Base-by-base conservation (phyloP, 352 stramenopile species). In the Phytopythium sindhum region DNA sequence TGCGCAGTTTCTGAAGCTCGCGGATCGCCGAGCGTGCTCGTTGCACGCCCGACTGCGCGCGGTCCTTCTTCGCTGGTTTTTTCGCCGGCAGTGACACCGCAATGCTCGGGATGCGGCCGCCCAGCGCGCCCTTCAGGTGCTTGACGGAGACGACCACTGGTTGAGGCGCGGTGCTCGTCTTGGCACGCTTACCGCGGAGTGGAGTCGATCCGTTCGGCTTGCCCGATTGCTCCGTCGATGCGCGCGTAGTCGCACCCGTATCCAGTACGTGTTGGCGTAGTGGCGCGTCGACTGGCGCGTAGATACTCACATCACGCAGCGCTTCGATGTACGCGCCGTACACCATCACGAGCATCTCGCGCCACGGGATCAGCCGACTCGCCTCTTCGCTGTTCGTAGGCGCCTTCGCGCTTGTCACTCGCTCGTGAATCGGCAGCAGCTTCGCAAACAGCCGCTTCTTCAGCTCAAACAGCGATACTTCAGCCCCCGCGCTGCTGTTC, bases 281-380 rank as follows among this genome's bases (percentile, higher is more conserved):
- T 29, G 31, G 50, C 74, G 67, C 73, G 31, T 70, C 64, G 24
- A 54, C 66, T 1, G 77, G 67, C 24, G 88, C 68, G 60, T 77
- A 80, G 26, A 92, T 63, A 12, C 65, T 72, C 23, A 84, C 65
- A 42, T 88, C 78, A 10, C 62, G 70, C 42, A 90, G 23, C 35
- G 75, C 74, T 63, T 90, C 84, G 31, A 88, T 74, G 55, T 86
- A 92, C 3, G 80, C 75, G 28, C 68, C 66, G 63, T 87, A 90
- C 37, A 89, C 77, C 50, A 88, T 70, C 8, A 68, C 45, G n/a
- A 90, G 75, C 23, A 92, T 81, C 39, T 69, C 70, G 14, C 69
- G 68, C 84, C 84, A 92, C 23, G 84, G 81, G 31, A 90, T 33
- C 17, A 77, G 39, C 2, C 42, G 42, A 24, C 68, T 64, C 21